Percentiles rank a stretch among this genome's conserved stretches.
phyloP scores from a whole-genome alignment of 192 early-diverging fungal species.

The Podila verticillata region DNA sequence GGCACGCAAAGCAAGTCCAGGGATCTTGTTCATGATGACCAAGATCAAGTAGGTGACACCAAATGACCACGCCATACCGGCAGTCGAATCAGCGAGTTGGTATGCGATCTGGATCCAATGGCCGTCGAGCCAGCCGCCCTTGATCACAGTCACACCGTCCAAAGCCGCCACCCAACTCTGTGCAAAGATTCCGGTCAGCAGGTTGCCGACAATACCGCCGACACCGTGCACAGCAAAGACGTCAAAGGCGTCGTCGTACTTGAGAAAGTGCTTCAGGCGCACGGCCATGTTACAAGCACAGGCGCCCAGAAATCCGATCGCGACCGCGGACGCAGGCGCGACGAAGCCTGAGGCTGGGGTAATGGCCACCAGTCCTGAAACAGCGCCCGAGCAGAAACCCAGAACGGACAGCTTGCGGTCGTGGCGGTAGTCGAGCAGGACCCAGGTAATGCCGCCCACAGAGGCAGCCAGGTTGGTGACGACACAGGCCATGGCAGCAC shows the following conservation, averaged over 20 bases:
- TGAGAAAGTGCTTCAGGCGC: conserved; percentile 83
- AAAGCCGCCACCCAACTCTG: conserved; percentile 75
- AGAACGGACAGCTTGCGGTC: conserved; percentile 88
- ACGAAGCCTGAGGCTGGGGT: conserved; percentile 94
- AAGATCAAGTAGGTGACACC: conserved; percentile 77
- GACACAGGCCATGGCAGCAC: conserved; percentile 87
- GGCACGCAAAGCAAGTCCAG: conserved; percentile 80
- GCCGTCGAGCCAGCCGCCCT: conserved; percentile 69
- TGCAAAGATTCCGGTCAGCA: conserved; percentile 95
- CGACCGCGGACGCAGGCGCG: conserved; percentile 79
- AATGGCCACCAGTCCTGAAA: conserved; percentile 92
- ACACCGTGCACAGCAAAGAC: conserved; percentile 92
- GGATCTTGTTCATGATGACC: conserved; percentile 79
- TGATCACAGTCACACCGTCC: conserved; percentile 70
- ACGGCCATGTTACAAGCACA: conserved; percentile 83
- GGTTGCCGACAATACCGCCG: conserved; percentile 83
- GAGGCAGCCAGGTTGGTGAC: conserved; percentile 90
- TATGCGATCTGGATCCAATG: conserved; percentile 82
- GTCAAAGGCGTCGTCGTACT: conserved; percentile 93
- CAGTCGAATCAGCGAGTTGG: conserved; percentile 81
- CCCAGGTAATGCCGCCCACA: conserved; percentile 86
- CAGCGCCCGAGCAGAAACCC: conserved; percentile 94
- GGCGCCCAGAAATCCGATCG: conserved; percentile 81
- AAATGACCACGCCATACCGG: conserved; percentile 82
- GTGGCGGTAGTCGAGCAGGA: conserved; percentile 79